Conservation (phyloP, 108 stramenopile genomes). For the Aurantiochytrium sp. region DNA sequence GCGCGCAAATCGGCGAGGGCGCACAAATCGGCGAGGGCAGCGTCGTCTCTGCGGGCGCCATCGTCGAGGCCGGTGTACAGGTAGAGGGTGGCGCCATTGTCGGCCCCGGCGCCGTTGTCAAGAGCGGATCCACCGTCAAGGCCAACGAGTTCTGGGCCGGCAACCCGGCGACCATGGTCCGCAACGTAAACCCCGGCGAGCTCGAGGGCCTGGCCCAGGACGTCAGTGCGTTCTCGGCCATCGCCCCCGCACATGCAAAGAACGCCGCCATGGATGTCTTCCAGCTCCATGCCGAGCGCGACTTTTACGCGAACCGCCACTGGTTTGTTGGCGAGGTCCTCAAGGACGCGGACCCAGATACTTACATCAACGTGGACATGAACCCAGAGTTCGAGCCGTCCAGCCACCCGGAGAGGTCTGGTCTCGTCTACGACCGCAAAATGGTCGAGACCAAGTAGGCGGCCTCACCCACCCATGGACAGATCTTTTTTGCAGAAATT, state of each 20-base stretch:
- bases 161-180: background rate
- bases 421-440: background rate
- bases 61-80: background rate
- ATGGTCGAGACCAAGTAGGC: background rate
- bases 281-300: background rate
- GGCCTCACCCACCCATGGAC: background rate
- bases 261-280: background rate
- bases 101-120: background rate
- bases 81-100: background rate
- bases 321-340: background rate
- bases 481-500: background rate
- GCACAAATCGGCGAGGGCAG: background rate
- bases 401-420: background rate
- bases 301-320: background rate
- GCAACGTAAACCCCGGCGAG: background rate
- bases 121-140: background rate
- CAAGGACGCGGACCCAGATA: background rate
- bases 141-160: constrained; percentile 4
- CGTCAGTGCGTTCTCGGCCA: background rate
- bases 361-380: background rate
- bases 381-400: background rate
- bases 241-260: background rate
- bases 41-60: constrained; percentile 6
- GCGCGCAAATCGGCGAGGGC: background rate
- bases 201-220: background rate